Evolutionary conservation across 768 basidiomycete species (phyloP).

Genomic region (Calvatia gigantea): DNA sequence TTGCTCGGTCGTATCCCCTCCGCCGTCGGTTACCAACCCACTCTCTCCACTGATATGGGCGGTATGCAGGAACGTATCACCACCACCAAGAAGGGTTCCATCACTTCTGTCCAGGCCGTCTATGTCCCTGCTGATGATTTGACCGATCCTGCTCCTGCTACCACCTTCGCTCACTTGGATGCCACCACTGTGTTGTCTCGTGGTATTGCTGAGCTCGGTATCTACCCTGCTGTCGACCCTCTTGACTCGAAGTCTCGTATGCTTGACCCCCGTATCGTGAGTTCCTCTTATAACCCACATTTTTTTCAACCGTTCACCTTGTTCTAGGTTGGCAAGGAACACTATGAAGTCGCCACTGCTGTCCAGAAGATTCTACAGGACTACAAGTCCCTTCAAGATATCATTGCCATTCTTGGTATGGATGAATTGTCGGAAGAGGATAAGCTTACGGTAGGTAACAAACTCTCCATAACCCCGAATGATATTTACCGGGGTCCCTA

Average conservation of each 20-base stretch:
- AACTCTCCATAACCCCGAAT: background rate
- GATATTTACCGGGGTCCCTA: slow-evolving; percentile 20
- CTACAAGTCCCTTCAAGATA: slow-evolving; percentile 97
- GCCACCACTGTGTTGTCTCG: slow-evolving; percentile 99
- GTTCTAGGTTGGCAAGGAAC: slow-evolving; percentile 74
- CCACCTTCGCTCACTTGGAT: slow-evolving; percentile 99
- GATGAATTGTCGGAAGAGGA: slow-evolving; percentile 99
- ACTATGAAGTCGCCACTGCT: slow-evolving; percentile 95
- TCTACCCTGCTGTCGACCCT: slow-evolving; percentile 99
- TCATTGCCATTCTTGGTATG: slow-evolving; percentile 99
- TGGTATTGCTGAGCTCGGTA: slow-evolving; percentile 98
- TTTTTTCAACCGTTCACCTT: slow-evolving; percentile 5
- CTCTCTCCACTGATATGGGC: slow-evolving; percentile 99
- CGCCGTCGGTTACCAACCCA: slow-evolving; percentile 99
- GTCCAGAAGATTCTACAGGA: slow-evolving; percentile 97
- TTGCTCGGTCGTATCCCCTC: slow-evolving; percentile 99
- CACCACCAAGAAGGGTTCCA: slow-evolving; percentile 99
- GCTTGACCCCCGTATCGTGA: slow-evolving; percentile 98
- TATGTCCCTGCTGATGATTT: slow-evolving; percentile 99
- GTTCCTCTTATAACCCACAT: slow-evolving; percentile 21
- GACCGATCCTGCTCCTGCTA: slow-evolving; percentile 99
- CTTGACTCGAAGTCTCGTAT: slow-evolving; percentile 99
- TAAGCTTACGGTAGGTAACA: slow-evolving; percentile 82
- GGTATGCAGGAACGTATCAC: slow-evolving; percentile 99
- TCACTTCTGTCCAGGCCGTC: slow-evolving; percentile 99